Conservation (phyloP, 192 early-diverging fungal species). For the Entrophospora sp. region DNA sequence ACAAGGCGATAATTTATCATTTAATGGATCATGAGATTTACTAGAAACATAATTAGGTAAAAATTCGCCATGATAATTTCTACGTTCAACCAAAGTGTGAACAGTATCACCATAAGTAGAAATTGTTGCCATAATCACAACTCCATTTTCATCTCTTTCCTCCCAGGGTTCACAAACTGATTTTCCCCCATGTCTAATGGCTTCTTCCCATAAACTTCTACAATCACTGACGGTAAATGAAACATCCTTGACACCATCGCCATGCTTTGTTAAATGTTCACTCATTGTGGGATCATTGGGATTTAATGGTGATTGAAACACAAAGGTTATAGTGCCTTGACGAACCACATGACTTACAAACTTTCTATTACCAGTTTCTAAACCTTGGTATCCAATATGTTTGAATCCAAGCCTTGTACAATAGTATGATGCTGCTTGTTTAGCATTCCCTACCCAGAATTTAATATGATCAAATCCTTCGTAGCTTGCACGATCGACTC, state of each 20-base stretch:
- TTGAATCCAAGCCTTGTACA: conserved; percentile 88
- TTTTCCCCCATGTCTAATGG: conserved; percentile 78
- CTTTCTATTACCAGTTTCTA: conserved; percentile 89
- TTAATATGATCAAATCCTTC: conserved; percentile 48
- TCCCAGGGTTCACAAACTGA: conserved; percentile 72
- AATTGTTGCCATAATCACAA: conserved; percentile 87
- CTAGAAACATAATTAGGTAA: conserved; percentile 66
- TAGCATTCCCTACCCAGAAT: conserved; percentile 41
- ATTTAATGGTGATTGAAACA: conserved; percentile 87
- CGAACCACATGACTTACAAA: conserved; percentile 80
- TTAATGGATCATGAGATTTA: conserved; percentile 43
- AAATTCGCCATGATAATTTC: conserved; percentile 75
- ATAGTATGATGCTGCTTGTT: conserved; percentile 85
- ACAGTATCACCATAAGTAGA: conserved; percentile 92
- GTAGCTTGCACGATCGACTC: conserved; percentile 54
- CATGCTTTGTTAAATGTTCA: conserved; percentile 65
- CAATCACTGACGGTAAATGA: conserved; percentile 86
- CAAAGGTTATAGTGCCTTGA: conserved; percentile 72
- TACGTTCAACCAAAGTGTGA: conserved; percentile 88
- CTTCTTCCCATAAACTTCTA: conserved; percentile 66
- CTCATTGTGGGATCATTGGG: conserved; percentile 68
- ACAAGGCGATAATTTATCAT: conserved; percentile 54
- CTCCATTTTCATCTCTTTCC: conserved; percentile 77
- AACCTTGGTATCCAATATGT: conserved; percentile 86
- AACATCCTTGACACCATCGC: conserved; percentile 94